A percentile compares a stretch with the other conserved stretches of the same genome.
These are phyloP conservation scores for Colletotrichum sp. DNA, from an alignment of 2,329 filamentous ascomycete species.

Conservation along the genomic window DNA sequence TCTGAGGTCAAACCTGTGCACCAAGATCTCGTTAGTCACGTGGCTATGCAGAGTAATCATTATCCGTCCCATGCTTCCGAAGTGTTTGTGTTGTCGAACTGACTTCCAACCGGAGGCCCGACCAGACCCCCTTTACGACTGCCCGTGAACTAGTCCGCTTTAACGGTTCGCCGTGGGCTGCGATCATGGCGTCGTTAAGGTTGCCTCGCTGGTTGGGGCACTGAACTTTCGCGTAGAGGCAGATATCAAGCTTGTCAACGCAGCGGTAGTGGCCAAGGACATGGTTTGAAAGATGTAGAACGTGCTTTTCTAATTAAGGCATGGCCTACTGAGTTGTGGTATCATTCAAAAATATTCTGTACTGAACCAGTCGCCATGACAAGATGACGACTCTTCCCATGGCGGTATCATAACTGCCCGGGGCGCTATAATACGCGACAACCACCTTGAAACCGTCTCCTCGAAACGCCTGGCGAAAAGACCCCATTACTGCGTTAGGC, in stretches of 20 bases:
- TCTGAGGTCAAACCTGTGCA: neutral
- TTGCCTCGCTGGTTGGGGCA: neutral
- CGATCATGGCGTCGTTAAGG: conserved; percentile 2
- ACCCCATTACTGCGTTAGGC: conserved; percentile 16
- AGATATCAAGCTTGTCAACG: neutral
- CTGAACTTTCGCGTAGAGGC: neutral
- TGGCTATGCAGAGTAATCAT: neutral
- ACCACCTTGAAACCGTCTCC: neutral
- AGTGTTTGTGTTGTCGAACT: neutral
- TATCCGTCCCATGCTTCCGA: neutral
- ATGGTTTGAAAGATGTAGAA: neutral
- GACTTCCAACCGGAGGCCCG: conserved; percentile 11
- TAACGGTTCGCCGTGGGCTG: neutral
- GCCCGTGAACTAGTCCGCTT: conserved; percentile 10
- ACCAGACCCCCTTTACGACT: conserved; percentile 9
- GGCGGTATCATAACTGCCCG: neutral
- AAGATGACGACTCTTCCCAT: conserved; percentile 12
- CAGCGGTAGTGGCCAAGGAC: neutral
- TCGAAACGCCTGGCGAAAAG: conserved; percentile 7
- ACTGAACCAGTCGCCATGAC: conserved; percentile 15
- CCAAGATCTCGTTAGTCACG: neutral
- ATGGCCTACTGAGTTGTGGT: conserved; percentile 6
- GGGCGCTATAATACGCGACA: conserved; percentile 10
- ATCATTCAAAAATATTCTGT: conserved; percentile 17
- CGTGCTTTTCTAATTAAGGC: conserved; percentile 6